Evolutionary conservation across 1,139 yeast genomes (phyloP).

Genomic region (Candida frijolesensis): DNA sequence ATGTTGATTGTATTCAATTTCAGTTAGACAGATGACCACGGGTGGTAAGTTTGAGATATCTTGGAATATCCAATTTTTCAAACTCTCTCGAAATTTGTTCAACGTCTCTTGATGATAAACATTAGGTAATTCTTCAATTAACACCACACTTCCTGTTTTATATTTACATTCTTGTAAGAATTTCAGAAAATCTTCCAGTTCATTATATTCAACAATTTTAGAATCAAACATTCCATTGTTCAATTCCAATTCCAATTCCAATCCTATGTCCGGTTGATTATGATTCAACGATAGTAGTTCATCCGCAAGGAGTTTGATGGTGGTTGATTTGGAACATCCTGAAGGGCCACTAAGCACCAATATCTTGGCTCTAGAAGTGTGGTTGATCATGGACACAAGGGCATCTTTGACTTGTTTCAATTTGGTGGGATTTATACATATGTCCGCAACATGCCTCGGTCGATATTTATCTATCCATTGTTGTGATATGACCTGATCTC

Average conservation of each 20-base stretch:
- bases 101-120: conserved; percentile 66
- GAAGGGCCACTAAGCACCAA: conserved; percentile 82
- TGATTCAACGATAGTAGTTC: conserved; percentile 31
- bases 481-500: not conserved
- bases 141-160: conserved; percentile 48
- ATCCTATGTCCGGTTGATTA: too few relatives aligned
- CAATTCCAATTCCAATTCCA: too few relatives aligned
- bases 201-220: conserved; percentile 31
- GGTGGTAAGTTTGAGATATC: conserved; percentile 54
- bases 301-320: conserved; percentile 54
- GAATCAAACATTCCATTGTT: conserved; percentile 5
- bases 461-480: conserved; percentile 66
- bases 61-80: conserved; percentile 58
- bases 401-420: conserved; percentile 54
- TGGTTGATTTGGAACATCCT: conserved; percentile 81
- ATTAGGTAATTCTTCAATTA: conserved; percentile 88
- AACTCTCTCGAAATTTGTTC: conserved; percentile 50
- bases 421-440: conserved; percentile 71
- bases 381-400: conserved; percentile 40
- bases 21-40: conserved; percentile 74
- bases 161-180: conserved; percentile 64
- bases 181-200: conserved; percentile 56
- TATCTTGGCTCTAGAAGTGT: conserved; percentile 37
- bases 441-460: conserved; percentile 48
- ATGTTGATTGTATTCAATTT: conserved; percentile 54